These are phyloP conservation scores for Gynandropsis gynandra DNA, from an alignment of 345 rosid species.

Conservation along the genomic window DNA sequence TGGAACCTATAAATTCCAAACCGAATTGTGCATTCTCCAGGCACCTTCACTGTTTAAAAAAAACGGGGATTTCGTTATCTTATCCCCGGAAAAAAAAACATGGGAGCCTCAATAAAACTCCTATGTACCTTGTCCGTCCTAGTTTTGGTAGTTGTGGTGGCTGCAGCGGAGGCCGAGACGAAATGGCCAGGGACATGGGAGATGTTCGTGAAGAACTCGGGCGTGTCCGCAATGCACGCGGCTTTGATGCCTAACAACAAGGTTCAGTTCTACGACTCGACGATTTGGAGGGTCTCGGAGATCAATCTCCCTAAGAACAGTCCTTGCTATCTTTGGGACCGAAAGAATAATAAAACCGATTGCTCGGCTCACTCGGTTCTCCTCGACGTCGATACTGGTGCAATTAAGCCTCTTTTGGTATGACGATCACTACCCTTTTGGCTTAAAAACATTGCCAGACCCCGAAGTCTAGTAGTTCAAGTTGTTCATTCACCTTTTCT, in stretches of 20 bases:
- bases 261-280: constrained; percentile 67
- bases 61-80: too few relatives aligned
- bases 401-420: constrained; percentile 48
- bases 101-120: constrained; percentile 27
- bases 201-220: constrained; percentile 42
- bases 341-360: constrained; percentile 33
- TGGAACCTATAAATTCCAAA: constrained; percentile 15
- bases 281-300: constrained; percentile 51
- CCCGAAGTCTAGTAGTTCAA: too few relatives aligned
- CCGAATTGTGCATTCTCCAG: constrained; percentile 13
- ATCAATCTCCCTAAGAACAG: constrained; percentile 31
- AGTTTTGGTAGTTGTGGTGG: constrained; percentile 24
- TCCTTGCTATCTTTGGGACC: constrained; percentile 36
- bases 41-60: constrained; percentile 10
- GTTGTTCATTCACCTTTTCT: too few relatives aligned
- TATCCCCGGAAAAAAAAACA: constrained; percentile 9
- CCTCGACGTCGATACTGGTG: constrained; percentile 37
- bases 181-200: constrained; percentile 54
- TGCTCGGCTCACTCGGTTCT: constrained; percentile 69
- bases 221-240: constrained; percentile 85
- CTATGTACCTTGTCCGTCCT: constrained; percentile 30
- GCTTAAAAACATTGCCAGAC: too few relatives aligned
- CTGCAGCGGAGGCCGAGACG: constrained; percentile 25
- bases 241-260: constrained; percentile 55
- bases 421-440: not conserved